Conservation (phyloP, 2,329 filamentous ascomycete genomes). For the Xylariales sp. region DNA sequence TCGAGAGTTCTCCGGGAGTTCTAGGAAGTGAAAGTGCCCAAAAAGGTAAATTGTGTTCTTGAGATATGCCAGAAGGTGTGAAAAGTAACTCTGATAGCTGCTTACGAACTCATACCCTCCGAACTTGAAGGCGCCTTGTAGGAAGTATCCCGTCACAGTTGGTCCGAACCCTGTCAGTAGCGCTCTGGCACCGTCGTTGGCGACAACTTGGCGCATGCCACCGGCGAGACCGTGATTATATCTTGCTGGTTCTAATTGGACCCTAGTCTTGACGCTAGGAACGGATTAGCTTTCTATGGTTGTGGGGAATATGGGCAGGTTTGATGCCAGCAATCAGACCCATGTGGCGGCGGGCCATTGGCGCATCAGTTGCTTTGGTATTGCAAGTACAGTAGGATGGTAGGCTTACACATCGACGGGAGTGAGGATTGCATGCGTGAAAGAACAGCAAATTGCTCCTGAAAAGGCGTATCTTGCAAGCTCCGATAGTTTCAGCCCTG, state of each 20-base stretch:
- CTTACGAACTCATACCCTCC: conserved; percentile 76
- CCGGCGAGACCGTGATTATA: conserved; percentile 72
- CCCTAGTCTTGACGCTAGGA: conserved; percentile 69
- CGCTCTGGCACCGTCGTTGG: conserved; percentile 65
- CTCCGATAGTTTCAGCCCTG: not conserved
- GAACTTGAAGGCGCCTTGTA: conserved; percentile 76
- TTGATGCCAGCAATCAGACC: no score
- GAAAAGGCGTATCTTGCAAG: conserved; percentile 82
- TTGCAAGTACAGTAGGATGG: not conserved
- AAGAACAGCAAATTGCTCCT: conserved; percentile 94
- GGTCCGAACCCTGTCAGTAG: conserved; percentile 68
- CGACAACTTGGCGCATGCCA: conserved; percentile 66
- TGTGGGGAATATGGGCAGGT: no score
- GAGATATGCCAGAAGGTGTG: no score
- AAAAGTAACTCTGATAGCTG: no score
- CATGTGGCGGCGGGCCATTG: no score
- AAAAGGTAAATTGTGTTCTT: no score
- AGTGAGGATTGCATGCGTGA: conserved; percentile 94
- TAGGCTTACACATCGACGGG: conserved; percentile 96
- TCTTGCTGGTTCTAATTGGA: conserved; percentile 69
- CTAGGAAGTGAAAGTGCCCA: no score
- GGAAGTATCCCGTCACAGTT: conserved; percentile 71
- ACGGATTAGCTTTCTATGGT: not conserved
- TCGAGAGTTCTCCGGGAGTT: no score
- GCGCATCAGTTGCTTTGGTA: no score